These are phyloP conservation scores for Protomyces inundatus DNA, from an alignment of 1,139 yeast species.

Conservation along the genomic window DNA sequence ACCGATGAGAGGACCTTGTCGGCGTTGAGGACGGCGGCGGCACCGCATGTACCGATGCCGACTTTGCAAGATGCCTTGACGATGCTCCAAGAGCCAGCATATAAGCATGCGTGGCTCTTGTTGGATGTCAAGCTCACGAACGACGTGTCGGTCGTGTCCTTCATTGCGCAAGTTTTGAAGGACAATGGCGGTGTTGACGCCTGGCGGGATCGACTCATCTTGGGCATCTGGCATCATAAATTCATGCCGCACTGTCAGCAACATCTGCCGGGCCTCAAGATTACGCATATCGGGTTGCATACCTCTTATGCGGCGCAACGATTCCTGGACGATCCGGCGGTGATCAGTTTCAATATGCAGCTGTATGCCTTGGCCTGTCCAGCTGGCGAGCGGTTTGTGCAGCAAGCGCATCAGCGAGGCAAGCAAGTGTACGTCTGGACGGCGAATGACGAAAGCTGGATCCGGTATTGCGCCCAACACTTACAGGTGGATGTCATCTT, in stretches of 20 bases:
- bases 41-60: constrained; percentile 55
- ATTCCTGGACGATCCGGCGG: constrained; percentile 36
- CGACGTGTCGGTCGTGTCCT: constrained; percentile 53
- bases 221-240: constrained; percentile 76
- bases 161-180: constrained; percentile 50
- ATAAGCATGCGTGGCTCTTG: constrained; percentile 51
- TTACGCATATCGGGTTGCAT: constrained; percentile 30
- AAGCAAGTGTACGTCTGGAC: constrained; percentile 77
- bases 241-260: constrained; percentile 53
- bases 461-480: constrained; percentile 44
- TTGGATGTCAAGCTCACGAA: constrained; percentile 76
- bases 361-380: constrained; percentile 43
- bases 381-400: constrained; percentile 42
- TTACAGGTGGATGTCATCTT: constrained; percentile 58
- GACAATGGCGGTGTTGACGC: constrained; percentile 48
- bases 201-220: constrained; percentile 65
- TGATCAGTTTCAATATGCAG: constrained; percentile 46
- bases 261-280: constrained; percentile 32
- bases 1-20: constrained; percentile 44
- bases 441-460: constrained; percentile 48
- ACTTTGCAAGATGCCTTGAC: constrained; percentile 55
- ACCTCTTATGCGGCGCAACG: constrained; percentile 24
- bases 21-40: constrained; percentile 50
- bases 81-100: constrained; percentile 51
- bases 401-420: constrained; percentile 43